These are phyloP conservation scores for Tetrahymena elliotti DNA, from an alignment of 73 alveolate genomes.

Conservation along the genomic window DNA sequence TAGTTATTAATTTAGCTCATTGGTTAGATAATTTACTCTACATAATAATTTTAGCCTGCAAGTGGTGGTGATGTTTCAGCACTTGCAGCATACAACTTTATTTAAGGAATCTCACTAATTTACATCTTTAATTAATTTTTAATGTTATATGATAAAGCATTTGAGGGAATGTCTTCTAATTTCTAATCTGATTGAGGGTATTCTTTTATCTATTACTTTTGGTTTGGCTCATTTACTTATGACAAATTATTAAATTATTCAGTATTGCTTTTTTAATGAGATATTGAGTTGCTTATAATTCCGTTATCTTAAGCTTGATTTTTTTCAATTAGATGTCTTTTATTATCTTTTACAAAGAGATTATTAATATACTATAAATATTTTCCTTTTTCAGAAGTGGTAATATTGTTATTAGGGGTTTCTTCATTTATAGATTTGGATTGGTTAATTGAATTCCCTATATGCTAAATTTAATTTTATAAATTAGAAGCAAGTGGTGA, in stretches of 20 bases:
- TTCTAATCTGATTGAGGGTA: not conserved
- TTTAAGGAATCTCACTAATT: not conserved
- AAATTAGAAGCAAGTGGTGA: not conserved
- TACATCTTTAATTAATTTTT: not conserved
- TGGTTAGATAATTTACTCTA: not conserved
- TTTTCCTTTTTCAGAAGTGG: not conserved
- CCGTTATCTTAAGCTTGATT: not conserved
- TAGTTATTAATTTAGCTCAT: not conserved
- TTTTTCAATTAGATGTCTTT: not conserved
- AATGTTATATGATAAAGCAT: not conserved
- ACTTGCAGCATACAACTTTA: not conserved
- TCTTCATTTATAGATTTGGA: not conserved
- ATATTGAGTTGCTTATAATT: not conserved
- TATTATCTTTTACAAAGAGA: not conserved
- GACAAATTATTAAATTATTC: not conserved
- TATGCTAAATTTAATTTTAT: not conserved
- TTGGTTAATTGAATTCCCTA: not conserved
- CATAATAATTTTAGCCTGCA: not conserved
- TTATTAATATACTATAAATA: not conserved
- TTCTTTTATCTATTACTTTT: not conserved
- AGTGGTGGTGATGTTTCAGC: not conserved
- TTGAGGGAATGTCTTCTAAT: not conserved
- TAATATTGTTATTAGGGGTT: not conserved
- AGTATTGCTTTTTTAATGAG: not conserved
- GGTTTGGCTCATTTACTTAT: not conserved